A percentile compares a stretch with the other conserved stretches of the same genome.
Conservation (phyloP, 1,284 basidiomycete genomes). For the Apiotrichum domesticum region DNA sequence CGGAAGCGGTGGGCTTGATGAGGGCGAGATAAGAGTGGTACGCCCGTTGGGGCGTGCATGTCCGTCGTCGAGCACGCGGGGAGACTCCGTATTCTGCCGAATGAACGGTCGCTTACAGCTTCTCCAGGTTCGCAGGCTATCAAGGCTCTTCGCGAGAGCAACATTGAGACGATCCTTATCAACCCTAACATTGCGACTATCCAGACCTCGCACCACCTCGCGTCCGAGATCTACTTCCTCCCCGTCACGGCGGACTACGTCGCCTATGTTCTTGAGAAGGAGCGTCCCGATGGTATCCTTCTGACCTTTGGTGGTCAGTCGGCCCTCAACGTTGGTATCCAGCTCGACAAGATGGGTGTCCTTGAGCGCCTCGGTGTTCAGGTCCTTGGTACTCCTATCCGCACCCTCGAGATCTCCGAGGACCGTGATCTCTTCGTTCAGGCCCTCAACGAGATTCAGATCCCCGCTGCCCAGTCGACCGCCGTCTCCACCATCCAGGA, state of each 20-base stretch:
- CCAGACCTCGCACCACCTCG: constrained; percentile 94
- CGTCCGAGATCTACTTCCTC: constrained; percentile 94
- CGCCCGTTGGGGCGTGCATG: too few species aligned
- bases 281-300: constrained; percentile 93
- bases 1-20: neutral
- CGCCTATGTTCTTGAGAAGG: constrained; percentile 96
- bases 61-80: too few species aligned
- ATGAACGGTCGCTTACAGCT: neutral
- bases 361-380: constrained; percentile 89
- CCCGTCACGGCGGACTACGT: constrained; percentile 97
- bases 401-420: constrained; percentile 91
- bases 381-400: constrained; percentile 92
- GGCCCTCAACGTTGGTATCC: constrained; percentile 96
- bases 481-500: constrained; percentile 94
- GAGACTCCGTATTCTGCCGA: too few species aligned
- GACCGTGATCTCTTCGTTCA: constrained; percentile 96
- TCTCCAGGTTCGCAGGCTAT: constrained; percentile 78
- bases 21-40: neutral
- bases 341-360: constrained; percentile 95
- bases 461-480: constrained; percentile 93
- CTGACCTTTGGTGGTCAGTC: constrained; percentile 98
- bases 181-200: constrained; percentile 98
- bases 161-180: constrained; percentile 89
- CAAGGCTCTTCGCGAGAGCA: constrained; percentile 94
- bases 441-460: constrained; percentile 97